Evolutionary conservation across 257 asterid genomes (phyloP).

Genomic region (Nicotiana obtusifolia): DNA sequence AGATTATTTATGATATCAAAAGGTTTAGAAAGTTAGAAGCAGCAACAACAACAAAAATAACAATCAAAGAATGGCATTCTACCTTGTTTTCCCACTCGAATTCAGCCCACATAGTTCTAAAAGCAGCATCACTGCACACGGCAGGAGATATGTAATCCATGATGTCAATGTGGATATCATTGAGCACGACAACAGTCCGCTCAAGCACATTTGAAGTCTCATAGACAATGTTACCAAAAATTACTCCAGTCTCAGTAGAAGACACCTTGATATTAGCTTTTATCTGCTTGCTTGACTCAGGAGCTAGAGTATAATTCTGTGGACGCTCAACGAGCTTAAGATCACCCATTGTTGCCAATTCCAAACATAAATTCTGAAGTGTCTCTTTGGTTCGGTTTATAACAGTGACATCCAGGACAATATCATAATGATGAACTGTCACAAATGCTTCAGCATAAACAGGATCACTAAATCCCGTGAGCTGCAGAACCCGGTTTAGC

Average conservation of each 20-base stretch:
- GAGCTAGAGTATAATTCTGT: constrained; percentile 84
- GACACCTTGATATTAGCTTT: constrained; percentile 95
- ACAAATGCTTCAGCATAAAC: constrained; percentile 95
- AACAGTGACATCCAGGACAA: constrained; percentile 85
- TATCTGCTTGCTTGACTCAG: constrained; percentile 89
- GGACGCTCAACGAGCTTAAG: constrained; percentile 98
- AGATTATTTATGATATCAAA: neutral
- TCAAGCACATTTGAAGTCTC: constrained; percentile 93
- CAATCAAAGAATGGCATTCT: constrained; percentile 4
- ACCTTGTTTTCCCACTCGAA: constrained; percentile 99
- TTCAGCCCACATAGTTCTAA: constrained; percentile 98
- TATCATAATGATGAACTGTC: constrained; percentile 92
- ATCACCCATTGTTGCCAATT: constrained; percentile 97
- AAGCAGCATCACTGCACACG: constrained; percentile 80
- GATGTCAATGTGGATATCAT: constrained; percentile 94
- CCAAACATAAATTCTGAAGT: constrained; percentile 89
- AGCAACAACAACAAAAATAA: neutral
- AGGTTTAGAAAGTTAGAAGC: neutral
- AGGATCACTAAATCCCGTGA: constrained; percentile 95
- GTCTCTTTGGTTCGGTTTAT: constrained; percentile 89
- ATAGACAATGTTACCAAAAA: constrained; percentile 88
- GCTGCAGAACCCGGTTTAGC: constrained; percentile 80
- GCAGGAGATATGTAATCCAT: constrained; percentile 99
- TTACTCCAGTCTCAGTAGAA: constrained; percentile 95
- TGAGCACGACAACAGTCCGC: constrained; percentile 83